phyloP scores from a whole-genome alignment of 192 early-diverging fungal genomes.

The Linderina pennispora region DNA sequence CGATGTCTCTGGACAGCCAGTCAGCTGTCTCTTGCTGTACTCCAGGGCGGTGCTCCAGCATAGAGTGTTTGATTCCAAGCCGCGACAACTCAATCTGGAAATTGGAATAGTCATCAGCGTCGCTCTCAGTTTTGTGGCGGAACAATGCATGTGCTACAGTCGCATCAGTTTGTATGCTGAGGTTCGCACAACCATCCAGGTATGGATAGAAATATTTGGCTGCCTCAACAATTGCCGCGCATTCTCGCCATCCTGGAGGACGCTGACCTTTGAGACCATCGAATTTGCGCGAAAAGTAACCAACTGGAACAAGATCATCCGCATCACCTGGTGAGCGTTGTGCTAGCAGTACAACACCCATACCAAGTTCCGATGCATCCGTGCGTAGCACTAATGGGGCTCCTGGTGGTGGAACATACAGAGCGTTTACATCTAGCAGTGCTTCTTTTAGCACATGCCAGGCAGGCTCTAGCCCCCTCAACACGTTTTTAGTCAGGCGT shows the following conservation, averaged over 20 bases:
- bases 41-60: slow-evolving; percentile 6
- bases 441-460: too few species aligned
- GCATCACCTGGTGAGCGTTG: not conserved
- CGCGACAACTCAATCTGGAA: not conserved
- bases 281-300: slow-evolving; percentile 8
- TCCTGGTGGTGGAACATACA: slow-evolving; percentile 4
- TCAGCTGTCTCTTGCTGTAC: slow-evolving; percentile 3
- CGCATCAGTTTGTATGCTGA: slow-evolving; percentile 6
- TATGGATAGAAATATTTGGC: slow-evolving; percentile 4
- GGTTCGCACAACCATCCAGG: slow-evolving; percentile 8
- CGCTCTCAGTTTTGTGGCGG: not conserved
- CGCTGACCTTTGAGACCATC: slow-evolving; percentile 2
- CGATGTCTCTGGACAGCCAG: too few species aligned
- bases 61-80: slow-evolving; percentile 5
- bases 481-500: too few species aligned
- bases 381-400: slow-evolving; percentile 7
- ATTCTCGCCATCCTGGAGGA: slow-evolving; percentile 2
- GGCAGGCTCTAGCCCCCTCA: too few species aligned
- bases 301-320: not conserved
- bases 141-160: slow-evolving; percentile 1
- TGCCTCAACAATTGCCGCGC: slow-evolving; percentile 1
- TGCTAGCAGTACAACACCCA: slow-evolving; percentile 9
- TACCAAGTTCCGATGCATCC: slow-evolving; percentile 4
- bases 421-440: not conserved
- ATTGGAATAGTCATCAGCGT: not conserved